Base-by-base conservation (phyloP, 1,284 basidiomycete species). In the Pyrrhoderma lamaoense region DNA sequence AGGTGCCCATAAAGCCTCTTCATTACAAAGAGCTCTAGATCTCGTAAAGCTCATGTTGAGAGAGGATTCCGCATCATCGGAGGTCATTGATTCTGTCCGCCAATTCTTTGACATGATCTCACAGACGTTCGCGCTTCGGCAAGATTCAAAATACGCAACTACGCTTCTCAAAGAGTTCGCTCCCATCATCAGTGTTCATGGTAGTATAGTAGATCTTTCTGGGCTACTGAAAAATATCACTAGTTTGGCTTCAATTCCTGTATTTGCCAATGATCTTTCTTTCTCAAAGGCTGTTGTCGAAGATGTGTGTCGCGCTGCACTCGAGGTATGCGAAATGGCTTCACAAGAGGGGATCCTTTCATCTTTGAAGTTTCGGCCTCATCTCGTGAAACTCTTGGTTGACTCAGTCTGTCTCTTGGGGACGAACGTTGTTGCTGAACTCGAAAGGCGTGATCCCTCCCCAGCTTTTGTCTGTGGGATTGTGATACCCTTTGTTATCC, bases 401-500 rank as follows among this genome's bases (percentile, higher is more conserved):
- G 70, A 72, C 16, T 66, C 77, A 0, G 67, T 84, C 0, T 71
- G 78, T 43, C 68, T 88, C 11, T 70, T 66, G 8, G 74, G 72
- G 2, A 72, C 70, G 1, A 80, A 86, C 57, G 70, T 84, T 3
- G 65, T 87, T 18, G 65, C 65, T 1, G 73, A 80, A 48, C 57
- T 91, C 16, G 81, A 83, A 60, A 75, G 73, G 48, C 72, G 73
- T 21, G 60, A 65, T 0, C 73, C 79, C 0, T 77, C 77, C 0
- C 74, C 82, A 46, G 74, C 76, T 35, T 79, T 83, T 59, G 68
- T 86, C 11, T 66, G 74, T 45, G 71, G 77, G 16, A 60, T 85
- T 35, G 66, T 89, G 2, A 66, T 89, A 2, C 86, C 86, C 3
- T 69, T 91, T 9, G 70, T 74, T 8, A 59, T 85, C 34, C 63